Evolutionary conservation across 768 basidiomycete species (phyloP).

Genomic region (Xerocomellus intermedius): DNA sequence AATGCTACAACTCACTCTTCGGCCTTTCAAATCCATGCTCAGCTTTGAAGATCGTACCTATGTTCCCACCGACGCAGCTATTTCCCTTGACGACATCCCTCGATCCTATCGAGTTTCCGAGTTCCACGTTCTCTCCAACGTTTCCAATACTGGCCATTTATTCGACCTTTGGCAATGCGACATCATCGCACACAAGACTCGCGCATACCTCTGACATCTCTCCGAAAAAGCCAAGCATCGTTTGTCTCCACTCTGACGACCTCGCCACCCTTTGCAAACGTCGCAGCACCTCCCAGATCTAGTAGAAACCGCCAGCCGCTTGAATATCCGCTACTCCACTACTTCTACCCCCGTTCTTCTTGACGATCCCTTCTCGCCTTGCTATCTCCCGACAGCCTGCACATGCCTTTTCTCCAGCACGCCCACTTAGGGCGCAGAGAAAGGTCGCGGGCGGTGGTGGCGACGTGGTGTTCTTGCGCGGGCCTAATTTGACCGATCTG

Average conservation of each 20-base stretch:
- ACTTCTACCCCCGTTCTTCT: not conserved
- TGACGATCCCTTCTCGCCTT: not conserved
- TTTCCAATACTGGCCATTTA: not conserved
- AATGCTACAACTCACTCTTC: not conserved
- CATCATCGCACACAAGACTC: not conserved
- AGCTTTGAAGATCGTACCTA: not conserved
- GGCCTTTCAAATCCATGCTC: not conserved
- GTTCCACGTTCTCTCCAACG: not conserved
- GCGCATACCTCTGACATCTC: not conserved
- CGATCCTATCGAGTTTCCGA: not conserved
- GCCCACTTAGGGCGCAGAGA: slow-evolving; percentile 19
- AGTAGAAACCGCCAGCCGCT: not conserved
- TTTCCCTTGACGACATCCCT: slow-evolving; percentile 1
- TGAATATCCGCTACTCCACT: not conserved
- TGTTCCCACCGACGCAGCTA: not conserved
- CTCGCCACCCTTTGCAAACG: not conserved
- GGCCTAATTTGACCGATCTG: not conserved
- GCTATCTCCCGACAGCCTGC: not conserved
- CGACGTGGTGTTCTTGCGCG: not conserved
- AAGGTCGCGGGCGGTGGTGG: slow-evolving; percentile 8
- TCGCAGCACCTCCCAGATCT: not conserved
- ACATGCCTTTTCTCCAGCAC: slow-evolving; percentile 13
- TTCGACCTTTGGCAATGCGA: not conserved
- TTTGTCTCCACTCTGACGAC: not conserved
- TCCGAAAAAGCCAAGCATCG: not conserved